phyloP scores from a whole-genome alignment of 305 asterid species.

The Rubia peregrina region DNA sequence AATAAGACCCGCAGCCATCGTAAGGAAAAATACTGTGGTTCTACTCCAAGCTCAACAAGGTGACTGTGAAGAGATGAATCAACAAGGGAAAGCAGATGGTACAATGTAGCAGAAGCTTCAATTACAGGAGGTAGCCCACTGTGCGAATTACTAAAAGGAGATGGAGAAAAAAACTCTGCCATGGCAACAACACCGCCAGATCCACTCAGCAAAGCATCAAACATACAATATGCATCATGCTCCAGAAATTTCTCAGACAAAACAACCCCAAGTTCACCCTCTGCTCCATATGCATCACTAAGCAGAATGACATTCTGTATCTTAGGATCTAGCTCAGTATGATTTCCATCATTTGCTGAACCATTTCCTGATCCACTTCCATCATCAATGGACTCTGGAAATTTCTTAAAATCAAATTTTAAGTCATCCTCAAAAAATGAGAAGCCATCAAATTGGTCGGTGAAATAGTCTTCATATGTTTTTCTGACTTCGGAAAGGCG shows the following conservation, averaged over 20 bases:
- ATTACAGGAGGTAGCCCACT: conserved; percentile 74
- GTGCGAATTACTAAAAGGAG: conserved; percentile 40
- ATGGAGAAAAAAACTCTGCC: conserved; percentile 77
- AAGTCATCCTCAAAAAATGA: conserved; percentile 73
- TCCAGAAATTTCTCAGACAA: conserved; percentile 90
- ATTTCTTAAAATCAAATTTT: conserved; percentile 77
- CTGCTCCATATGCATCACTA: conserved; percentile 94
- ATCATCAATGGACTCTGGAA: conserved; percentile 46
- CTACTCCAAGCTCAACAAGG: conserved; percentile 90
- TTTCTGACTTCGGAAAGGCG: conserved; percentile 76
- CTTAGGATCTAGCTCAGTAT: conserved; percentile 64
- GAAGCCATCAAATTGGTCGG: conserved; percentile 86
- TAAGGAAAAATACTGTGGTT: conserved; percentile 87
- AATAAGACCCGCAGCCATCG: conserved; percentile 93
- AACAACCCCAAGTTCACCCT: conserved; percentile 91
- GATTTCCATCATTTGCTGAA: conserved; percentile 34
- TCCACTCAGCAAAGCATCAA: conserved; percentile 86
- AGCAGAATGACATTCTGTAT: conserved; percentile 57
- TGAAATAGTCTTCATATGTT: conserved; percentile 59
- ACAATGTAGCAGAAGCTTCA: conserved; percentile 78
- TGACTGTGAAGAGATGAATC: conserved; percentile 85
- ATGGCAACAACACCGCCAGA: conserved; percentile 74
- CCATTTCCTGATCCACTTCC: conserved; percentile 29
- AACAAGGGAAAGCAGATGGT: conserved; percentile 77
- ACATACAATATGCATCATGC: conserved; percentile 93